Evolutionary conservation across 345 rosid species (phyloP).

Genomic region (Boechera retrofracta): DNA sequence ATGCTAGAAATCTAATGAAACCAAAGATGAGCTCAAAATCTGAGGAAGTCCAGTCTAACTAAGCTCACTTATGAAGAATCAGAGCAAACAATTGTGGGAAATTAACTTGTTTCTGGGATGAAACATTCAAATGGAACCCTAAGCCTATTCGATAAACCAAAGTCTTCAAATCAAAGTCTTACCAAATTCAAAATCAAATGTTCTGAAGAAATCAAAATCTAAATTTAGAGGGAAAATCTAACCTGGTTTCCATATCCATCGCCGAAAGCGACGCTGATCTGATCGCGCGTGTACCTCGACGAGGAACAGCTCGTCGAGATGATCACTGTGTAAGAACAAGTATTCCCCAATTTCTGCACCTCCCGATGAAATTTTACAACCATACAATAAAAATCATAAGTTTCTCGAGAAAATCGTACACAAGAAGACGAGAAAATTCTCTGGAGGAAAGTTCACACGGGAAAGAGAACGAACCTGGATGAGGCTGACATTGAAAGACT

Average conservation of each 20-base stretch:
- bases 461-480: conserved; percentile 56
- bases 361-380: not conserved
- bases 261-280: conserved; percentile 85
- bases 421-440: not conserved
- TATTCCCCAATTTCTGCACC: conserved; percentile 51
- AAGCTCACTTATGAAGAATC: not conserved
- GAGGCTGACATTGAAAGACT: conserved; percentile 61
- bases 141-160: not conserved
- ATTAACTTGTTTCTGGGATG: not conserved
- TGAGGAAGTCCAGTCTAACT: not conserved
- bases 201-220: conserved; percentile 13
- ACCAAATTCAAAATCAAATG: conserved; percentile 20
- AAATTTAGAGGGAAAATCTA: not conserved
- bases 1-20: conserved; percentile 14
- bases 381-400: not conserved
- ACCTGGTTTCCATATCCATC: conserved; percentile 98
- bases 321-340: conserved; percentile 68
- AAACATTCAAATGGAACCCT: conserved; percentile 40
- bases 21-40: conserved; percentile 12
- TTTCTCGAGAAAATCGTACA: not conserved
- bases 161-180: not conserved
- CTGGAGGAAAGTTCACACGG: not conserved
- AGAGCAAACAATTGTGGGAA: not conserved
- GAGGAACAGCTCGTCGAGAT: conserved; percentile 92
- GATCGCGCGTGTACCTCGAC: conserved; percentile 72